Evolutionary conservation across 352 stramenopile genomes (phyloP), one percentile per base, ranked within the genome.

Genomic region (Phytophthora crassamura): DNA sequence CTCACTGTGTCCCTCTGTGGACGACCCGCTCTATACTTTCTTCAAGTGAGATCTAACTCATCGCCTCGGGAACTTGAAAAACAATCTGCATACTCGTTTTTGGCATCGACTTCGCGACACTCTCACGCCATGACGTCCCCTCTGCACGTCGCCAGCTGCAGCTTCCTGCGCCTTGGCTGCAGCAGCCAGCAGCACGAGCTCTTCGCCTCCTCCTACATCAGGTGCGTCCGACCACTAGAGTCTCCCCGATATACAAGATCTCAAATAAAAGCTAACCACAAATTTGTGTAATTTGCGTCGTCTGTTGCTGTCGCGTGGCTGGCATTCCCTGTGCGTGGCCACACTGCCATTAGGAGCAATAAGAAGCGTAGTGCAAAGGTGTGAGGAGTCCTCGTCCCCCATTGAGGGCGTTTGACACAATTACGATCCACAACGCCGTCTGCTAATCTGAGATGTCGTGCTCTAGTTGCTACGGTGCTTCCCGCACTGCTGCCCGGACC

Each of bases 401-500:
- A 15, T 41, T 38, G 12, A 22, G 43, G 35, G 15, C 5, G 38
- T 18, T 43, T 16, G 34, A 10, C 18, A 10, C 9, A 52, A 52
- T 10, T 11, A 43, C 0, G 30, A 33, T 30, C 16, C 14, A 51
- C 25, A 4, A 43, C 7, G 38, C 6, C 8, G 22, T n/a, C 39
- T 47, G 18, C 18, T 22, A 32, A 48, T 28, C 22, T 28, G 22
- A 28, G 22, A 28, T 28, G 22, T 28, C 22, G 22, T 28, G 22
- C 22, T 39, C 1, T 53, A 69, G 64, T 39, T 73, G 50, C 34
- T 68, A 28, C 64, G 70, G 6, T 80, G 72, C 41, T 80, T 77
- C 43, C 72, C 72, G 8, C 72, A 80, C 54, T 80, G 67, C 38
- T 80, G 72, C n/a, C 72, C 67, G 6, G 41, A 61, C 7, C 72